These are phyloP conservation scores for Luffa aegyptiaca DNA, from an alignment of 306 rosid genomes.

Conservation along the genomic window DNA sequence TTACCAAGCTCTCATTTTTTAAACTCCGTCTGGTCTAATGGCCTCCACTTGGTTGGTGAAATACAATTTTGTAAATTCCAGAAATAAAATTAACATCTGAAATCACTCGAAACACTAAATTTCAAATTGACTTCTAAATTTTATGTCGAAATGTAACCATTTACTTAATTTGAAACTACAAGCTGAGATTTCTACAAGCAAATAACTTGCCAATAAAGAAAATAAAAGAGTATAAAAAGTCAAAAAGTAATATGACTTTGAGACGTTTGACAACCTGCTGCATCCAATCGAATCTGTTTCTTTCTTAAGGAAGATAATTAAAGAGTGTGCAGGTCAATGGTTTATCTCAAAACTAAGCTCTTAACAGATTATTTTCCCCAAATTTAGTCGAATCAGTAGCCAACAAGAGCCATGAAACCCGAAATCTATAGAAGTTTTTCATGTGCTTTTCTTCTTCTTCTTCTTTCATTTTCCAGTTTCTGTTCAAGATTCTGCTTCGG, in stretches of 20 bases:
- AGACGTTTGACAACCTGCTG: background rate
- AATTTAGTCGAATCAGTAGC: background rate
- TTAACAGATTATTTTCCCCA: background rate
- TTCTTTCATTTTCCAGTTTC: background rate
- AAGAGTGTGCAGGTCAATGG: too few species aligned
- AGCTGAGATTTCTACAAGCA: background rate
- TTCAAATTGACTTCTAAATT: background rate
- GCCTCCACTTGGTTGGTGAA: background rate
- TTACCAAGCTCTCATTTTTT: too few species aligned
- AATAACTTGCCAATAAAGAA: background rate
- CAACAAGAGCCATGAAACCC: background rate
- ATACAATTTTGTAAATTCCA: background rate
- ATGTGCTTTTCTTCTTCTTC: background rate
- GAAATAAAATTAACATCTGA: background rate
- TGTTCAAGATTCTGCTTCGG: background rate
- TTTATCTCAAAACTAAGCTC: background rate
- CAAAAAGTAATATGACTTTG: background rate
- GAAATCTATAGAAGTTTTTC: background rate
- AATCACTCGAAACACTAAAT: background rate
- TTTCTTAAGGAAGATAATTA: background rate
- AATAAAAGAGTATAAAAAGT: too few species aligned
- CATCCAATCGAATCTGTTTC: background rate
- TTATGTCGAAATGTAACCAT: background rate
- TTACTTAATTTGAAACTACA: background rate
- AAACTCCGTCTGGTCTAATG: background rate